Percentiles rank a stretch among this genome's conserved stretches.
These are phyloP conservation scores for Ogataea saltuana DNA, from an alignment of 805 yeast genomes.

Conservation along the genomic window DNA sequence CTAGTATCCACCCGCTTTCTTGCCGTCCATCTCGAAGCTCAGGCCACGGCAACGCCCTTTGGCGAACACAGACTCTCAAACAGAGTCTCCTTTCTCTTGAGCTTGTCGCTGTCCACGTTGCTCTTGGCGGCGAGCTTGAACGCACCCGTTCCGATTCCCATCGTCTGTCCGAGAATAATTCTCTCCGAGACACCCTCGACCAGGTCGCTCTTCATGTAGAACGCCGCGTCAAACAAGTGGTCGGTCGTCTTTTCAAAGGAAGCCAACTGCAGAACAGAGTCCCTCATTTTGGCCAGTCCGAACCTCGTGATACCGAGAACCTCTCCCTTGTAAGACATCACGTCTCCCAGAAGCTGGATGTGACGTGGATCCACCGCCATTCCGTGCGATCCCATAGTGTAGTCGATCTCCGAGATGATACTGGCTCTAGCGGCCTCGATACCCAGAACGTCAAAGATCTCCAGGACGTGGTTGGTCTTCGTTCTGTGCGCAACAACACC, in stretches of 20 bases:
- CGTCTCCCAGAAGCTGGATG: constrained; percentile 95
- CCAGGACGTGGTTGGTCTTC: constrained; percentile 87
- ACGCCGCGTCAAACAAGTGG: constrained; percentile 96
- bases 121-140: constrained; percentile 77
- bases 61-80: constrained; percentile 46
- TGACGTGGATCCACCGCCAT: constrained; percentile 99
- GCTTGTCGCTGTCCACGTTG: constrained; percentile 38
- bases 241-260: constrained; percentile 98
- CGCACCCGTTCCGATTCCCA: constrained; percentile 97
- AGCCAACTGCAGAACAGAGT: constrained; percentile 93
- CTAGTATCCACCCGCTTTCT: too few species aligned
- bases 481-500: constrained; percentile 92
- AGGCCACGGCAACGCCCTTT: background rate
- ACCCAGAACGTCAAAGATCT: constrained; percentile 86
- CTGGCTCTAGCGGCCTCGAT: constrained; percentile 97
- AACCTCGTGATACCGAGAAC: constrained; percentile 97
- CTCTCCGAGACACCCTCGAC: constrained; percentile 98
- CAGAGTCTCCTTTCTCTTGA: constrained; percentile 43
- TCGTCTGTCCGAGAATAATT: constrained; percentile 95
- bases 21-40: too few species aligned
- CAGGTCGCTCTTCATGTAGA: constrained; percentile 93
- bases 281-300: constrained; percentile 98
- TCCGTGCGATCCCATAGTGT: constrained; percentile 98
- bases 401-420: constrained; percentile 91
- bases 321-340: constrained; percentile 98